Evolutionary conservation across 345 rosid genomes (phyloP).

Genomic region (Eucalyptus regnans): DNA sequence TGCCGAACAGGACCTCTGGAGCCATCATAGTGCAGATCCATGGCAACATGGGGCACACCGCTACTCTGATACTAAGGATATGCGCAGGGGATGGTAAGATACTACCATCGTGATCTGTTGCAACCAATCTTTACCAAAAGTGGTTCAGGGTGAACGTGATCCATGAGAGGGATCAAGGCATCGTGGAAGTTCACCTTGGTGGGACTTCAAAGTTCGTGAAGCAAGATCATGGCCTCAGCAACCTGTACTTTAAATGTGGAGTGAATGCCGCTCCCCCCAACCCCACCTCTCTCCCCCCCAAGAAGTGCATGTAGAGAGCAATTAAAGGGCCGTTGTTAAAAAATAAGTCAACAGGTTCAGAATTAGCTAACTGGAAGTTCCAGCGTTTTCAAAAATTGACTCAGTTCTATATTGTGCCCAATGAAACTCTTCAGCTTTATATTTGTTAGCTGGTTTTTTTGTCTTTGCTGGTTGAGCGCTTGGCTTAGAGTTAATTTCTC

Average conservation of each 20-base stretch:
- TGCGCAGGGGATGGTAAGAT: conserved; percentile 13
- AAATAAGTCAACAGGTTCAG: not conserved
- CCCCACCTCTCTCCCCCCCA: not conserved
- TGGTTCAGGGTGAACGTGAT: conserved; percentile 28
- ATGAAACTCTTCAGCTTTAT: not conserved
- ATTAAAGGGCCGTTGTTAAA: not conserved
- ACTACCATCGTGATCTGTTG: conserved; percentile 7
- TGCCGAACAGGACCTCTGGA: conserved; percentile 28
- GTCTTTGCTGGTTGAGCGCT: not conserved
- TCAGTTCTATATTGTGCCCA: not conserved
- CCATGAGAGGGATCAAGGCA: conserved; percentile 22
- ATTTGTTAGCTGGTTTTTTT: not conserved
- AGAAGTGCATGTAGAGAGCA: not conserved
- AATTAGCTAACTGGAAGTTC: not conserved
- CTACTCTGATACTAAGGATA: conserved; percentile 16
- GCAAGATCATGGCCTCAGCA: conserved; percentile 8
- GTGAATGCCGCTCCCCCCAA: conserved; percentile 11
- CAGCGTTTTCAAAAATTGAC: not conserved
- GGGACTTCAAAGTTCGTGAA: conserved; percentile 5
- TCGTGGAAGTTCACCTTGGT: conserved; percentile 4
- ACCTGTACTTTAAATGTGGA: conserved; percentile 23
- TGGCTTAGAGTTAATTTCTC: not conserved
- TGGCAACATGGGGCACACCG: conserved; percentile 7
- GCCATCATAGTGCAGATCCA: conserved; percentile 18
- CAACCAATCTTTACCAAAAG: conserved; percentile 1